A percentile compares a stretch with the other conserved stretches of the same genome.
Evolutionary conservation across 2,329 filamentous ascomycete genomes (phyloP).

Genomic region (Hypoxylon sp.): DNA sequence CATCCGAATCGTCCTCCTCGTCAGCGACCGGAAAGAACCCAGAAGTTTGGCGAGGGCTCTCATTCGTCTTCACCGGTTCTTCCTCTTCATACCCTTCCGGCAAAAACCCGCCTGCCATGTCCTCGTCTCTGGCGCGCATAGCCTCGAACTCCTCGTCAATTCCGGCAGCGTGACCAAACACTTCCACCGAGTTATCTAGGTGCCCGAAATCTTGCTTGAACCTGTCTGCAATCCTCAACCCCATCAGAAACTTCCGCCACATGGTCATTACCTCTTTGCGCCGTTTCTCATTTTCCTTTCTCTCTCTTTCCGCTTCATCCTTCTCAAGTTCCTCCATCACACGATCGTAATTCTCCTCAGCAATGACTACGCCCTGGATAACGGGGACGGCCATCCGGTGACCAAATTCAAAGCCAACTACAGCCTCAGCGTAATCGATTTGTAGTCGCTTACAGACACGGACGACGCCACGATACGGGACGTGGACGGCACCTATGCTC

Average conservation of each 20-base stretch:
- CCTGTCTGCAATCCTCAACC: conserved; percentile 83
- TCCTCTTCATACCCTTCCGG: conserved; percentile 55
- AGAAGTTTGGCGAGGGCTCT: conserved; percentile 45
- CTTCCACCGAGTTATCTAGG: conserved; percentile 66
- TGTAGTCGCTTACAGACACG: conserved; percentile 86
- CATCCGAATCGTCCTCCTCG: conserved; percentile 47
- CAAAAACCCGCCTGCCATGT: conserved; percentile 73
- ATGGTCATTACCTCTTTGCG: conserved; percentile 78
- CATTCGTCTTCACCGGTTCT: conserved; percentile 24
- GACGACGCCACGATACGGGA: conserved; percentile 82
- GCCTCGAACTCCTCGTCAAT: conserved; percentile 43
- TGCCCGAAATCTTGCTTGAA: conserved; percentile 83
- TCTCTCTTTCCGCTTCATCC: conserved; percentile 80
- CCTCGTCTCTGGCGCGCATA: conserved; percentile 59
- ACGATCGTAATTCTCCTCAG: conserved; percentile 80
- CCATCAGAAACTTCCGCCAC: conserved; percentile 92
- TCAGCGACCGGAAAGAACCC: conserved; percentile 44
- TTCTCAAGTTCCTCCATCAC: conserved; percentile 85
- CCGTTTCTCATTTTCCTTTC: conserved; percentile 87
- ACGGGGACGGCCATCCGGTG: conserved; percentile 94
- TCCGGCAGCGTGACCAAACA: conserved; percentile 66
- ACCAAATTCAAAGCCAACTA: conserved; percentile 96
- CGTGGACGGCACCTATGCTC: conserved; percentile 78
- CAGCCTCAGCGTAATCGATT: conserved; percentile 93
- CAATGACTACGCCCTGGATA: conserved; percentile 90